Percentiles rank a stretch among this genome's conserved stretches.
These are phyloP conservation scores for Blastocystis sp. DNA, from an alignment of 352 stramenopile genomes.

Conservation along the genomic window DNA sequence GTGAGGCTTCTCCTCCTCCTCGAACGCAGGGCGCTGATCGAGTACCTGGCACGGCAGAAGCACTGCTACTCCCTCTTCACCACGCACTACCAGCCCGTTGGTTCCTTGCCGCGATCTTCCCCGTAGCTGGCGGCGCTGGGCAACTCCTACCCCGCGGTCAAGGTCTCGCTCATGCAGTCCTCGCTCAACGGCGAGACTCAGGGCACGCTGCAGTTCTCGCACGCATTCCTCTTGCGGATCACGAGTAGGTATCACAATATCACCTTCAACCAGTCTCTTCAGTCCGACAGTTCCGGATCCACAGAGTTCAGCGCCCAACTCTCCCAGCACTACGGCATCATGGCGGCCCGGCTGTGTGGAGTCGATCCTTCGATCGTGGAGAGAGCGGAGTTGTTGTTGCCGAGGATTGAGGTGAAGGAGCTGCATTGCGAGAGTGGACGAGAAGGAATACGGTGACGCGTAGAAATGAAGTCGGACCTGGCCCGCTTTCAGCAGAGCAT, in stretches of 20 bases:
- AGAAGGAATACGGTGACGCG: not conserved
- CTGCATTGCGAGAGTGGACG: not conserved
- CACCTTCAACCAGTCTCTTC: not conserved
- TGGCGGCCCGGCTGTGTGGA: slow-evolving; percentile 34
- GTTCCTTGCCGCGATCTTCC: not conserved
- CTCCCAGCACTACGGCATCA: slow-evolving; percentile 23
- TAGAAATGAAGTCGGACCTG: not conserved
- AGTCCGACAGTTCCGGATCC: not conserved
- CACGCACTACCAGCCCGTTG: slow-evolving; percentile 9
- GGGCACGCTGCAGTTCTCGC: not conserved
- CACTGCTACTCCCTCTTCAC: not conserved
- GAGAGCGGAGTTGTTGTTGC: not conserved
- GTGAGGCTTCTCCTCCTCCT: not conserved
- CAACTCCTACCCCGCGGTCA: slow-evolving; percentile 8
- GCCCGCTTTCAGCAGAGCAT: slow-evolving; percentile 3
- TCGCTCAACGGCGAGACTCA: not conserved
- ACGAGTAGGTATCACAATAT: slow-evolving; percentile 17
- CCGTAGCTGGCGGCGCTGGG: not conserved
- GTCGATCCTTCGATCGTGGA: not conserved
- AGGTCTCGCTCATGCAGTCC: slow-evolving; percentile 18
- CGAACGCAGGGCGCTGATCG: not conserved
- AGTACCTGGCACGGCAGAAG: not conserved
- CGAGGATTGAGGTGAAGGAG: slow-evolving; percentile 32
- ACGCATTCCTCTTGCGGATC: not conserved
- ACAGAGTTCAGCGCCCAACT: not conserved